Evolutionary conservation across 148 eudicot species (phyloP).

Genomic region (Arctostaphylos glauca): DNA sequence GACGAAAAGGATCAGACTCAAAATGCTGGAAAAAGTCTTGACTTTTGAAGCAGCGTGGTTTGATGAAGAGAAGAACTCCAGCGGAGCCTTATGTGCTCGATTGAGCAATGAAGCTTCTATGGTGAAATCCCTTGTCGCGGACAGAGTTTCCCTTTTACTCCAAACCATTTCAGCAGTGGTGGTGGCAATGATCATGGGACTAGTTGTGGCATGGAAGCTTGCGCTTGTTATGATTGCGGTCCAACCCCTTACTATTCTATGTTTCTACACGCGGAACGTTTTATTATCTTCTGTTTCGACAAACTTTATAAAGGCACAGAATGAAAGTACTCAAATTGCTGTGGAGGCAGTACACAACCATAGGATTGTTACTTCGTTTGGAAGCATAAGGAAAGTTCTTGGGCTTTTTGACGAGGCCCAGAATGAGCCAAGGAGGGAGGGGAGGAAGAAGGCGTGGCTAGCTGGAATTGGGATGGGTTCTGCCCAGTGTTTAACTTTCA

Average conservation of each 20-base stretch:
- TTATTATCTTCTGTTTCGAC: constrained; percentile 56
- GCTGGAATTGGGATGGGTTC: constrained; percentile 87
- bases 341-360: constrained; percentile 90
- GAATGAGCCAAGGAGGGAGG: constrained; percentile 75
- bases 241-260: constrained; percentile 80
- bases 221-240: constrained; percentile 92
- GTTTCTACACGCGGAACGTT: constrained; percentile 78
- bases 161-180: constrained; percentile 71
- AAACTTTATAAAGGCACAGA: constrained; percentile 65
- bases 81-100: constrained; percentile 67
- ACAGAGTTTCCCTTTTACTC: constrained; percentile 64
- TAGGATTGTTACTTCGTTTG: constrained; percentile 76
- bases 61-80: constrained; percentile 77
- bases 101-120: constrained; percentile 71
- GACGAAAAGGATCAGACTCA: constrained; percentile 66
- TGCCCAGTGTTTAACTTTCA: constrained; percentile 79
- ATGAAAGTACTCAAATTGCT: constrained; percentile 76
- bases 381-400: constrained; percentile 56
- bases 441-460: constrained; percentile 68
- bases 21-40: constrained; percentile 68
- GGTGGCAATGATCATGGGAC: constrained; percentile 75
- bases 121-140: constrained; percentile 86
- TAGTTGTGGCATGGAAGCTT: constrained; percentile 82
- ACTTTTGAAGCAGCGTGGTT: constrained; percentile 89
- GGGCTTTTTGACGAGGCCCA: constrained; percentile 77